phyloP scores from a whole-genome alignment of 2,329 filamentous ascomycete genomes.

The Hysterium pulicare region DNA sequence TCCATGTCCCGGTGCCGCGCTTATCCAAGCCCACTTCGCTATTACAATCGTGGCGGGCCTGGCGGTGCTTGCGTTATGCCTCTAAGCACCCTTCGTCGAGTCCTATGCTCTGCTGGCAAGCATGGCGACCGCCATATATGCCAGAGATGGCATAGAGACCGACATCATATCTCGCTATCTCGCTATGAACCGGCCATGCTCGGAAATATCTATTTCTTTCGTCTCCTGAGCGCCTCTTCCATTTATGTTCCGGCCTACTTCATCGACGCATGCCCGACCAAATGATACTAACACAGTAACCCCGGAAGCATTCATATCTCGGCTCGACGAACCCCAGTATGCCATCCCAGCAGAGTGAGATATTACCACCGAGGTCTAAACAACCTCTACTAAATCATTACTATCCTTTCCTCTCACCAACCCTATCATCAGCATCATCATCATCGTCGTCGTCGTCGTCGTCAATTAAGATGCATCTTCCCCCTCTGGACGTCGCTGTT shows the following conservation, averaged over 20 bases:
- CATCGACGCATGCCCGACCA: neutral
- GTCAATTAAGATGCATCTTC: slow-evolving; percentile 34
- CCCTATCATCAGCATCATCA: slow-evolving; percentile 6
- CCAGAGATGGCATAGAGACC: slow-evolving; percentile 8
- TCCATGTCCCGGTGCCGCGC: slow-evolving; percentile 8
- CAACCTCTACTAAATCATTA: neutral
- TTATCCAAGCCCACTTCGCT: neutral
- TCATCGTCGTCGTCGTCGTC: neutral
- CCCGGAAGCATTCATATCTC: neutral
- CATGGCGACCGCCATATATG: slow-evolving; percentile 7
- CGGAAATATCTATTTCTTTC: slow-evolving; percentile 12
- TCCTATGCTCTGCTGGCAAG: slow-evolving; percentile 11
- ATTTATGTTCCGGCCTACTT: neutral
- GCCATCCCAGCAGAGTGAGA: slow-evolving; percentile 1
- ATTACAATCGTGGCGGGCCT: slow-evolving; percentile 10
- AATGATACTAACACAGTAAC: neutral
- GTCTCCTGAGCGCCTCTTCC: slow-evolving; percentile 9
- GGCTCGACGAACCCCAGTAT: neutral
- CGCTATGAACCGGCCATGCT: slow-evolving; percentile 19
- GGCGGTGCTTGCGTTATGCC: slow-evolving; percentile 12
- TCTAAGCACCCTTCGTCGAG: slow-evolving; percentile 8
- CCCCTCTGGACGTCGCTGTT: slow-evolving; percentile 32
- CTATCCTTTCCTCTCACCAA: slow-evolving; percentile 1
- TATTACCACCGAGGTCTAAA: neutral
- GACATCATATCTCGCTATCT: slow-evolving; percentile 9